Evolutionary conservation across 2,329 filamentous ascomycete genomes (phyloP).

Genomic region (Rutstroemia sp.): DNA sequence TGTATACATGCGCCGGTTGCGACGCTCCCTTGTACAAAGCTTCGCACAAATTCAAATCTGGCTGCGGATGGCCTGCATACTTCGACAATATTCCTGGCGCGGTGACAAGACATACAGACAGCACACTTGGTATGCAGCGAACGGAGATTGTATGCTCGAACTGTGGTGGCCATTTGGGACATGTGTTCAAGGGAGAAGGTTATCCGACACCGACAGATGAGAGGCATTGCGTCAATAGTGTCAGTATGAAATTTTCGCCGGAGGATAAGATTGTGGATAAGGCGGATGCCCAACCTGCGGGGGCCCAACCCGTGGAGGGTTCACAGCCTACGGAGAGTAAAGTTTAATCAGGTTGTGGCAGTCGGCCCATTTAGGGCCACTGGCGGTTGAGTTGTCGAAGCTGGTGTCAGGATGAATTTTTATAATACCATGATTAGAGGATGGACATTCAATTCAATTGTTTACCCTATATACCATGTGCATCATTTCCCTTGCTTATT

Average conservation of each 20-base stretch:
- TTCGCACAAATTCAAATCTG: constrained; percentile 89
- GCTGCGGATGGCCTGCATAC: constrained; percentile 97
- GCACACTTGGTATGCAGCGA: constrained; percentile 69
- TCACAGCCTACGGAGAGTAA: not conserved
- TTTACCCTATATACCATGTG: too few relatives aligned
- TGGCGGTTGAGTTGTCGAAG: too few relatives aligned
- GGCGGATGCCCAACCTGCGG: constrained; percentile 27
- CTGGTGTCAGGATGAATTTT: not conserved
- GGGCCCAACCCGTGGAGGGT: not conserved
- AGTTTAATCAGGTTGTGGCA: not conserved
- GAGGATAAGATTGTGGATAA: constrained; percentile 49
- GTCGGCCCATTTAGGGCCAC: not conserved
- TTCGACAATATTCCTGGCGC: constrained; percentile 92
- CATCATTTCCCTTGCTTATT: too few relatives aligned
- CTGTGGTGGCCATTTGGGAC: constrained; percentile 85
- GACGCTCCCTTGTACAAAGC: constrained; percentile 85
- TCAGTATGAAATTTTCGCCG: constrained; percentile 75
- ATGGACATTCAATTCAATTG: not conserved
- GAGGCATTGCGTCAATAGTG: constrained; percentile 92
- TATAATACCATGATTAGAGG: not conserved
- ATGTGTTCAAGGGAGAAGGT: constrained; percentile 88
- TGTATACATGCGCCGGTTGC: constrained; percentile 86
- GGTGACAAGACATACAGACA: constrained; percentile 74
- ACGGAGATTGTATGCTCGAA: constrained; percentile 94
- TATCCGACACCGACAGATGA: constrained; percentile 84